phyloP scores from a whole-genome alignment of 371 early-diverging fungal species.

The Racocetra persica region DNA sequence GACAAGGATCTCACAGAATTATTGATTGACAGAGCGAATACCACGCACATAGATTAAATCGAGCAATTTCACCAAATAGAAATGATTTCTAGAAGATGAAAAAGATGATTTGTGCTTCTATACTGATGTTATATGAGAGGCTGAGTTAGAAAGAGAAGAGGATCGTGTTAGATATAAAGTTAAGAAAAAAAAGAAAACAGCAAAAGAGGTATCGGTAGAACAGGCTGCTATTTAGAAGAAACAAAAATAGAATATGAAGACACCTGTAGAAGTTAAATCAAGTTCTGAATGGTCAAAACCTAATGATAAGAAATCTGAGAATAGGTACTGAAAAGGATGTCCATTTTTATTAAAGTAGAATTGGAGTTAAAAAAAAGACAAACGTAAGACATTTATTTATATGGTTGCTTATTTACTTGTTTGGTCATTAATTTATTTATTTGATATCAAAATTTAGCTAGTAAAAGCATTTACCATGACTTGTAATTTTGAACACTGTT shows the following conservation, averaged over 20 bases:
- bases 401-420: no score
- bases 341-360: no score
- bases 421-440: no score
- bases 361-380: no score
- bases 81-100: constrained; percentile 71
- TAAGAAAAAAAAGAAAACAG: constrained; percentile 60
- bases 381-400: no score
- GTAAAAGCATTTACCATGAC: no score
- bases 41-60: constrained; percentile 76
- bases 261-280: constrained; percentile 60
- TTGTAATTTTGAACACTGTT: no score
- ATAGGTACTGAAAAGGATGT: no score
- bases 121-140: constrained; percentile 86
- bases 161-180: constrained; percentile 71
- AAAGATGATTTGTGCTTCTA: constrained; percentile 71
- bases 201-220: constrained; percentile 56
- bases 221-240: constrained; percentile 60
- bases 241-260: constrained; percentile 88
- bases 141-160: constrained; percentile 85
- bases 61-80: constrained; percentile 88
- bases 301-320: constrained; percentile 59
- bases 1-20: constrained; percentile 65
- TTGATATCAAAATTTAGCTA: no score
- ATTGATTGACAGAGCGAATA: constrained; percentile 91
- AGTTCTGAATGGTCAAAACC: constrained; percentile 74